A percentile compares a stretch with the other conserved stretches of the same genome.
Conservation (phyloP, 2,329 filamentous ascomycete species). For the Xylariomycetidae sp. region DNA sequence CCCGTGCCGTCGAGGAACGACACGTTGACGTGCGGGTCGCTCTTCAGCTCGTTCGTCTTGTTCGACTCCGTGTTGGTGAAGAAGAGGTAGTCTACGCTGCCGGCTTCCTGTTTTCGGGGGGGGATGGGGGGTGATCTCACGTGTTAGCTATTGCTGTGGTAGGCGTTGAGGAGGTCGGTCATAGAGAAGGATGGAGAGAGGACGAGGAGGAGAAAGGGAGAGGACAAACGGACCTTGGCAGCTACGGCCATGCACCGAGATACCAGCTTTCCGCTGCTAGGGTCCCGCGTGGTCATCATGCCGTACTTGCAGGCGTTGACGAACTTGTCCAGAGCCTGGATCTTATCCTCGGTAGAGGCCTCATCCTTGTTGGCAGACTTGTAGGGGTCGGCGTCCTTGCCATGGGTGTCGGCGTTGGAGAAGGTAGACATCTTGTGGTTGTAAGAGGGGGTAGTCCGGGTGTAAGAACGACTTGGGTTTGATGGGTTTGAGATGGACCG, state of each 20-base stretch:
- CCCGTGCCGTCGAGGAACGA: constrained; percentile 72
- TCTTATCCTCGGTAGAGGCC: constrained; percentile 65
- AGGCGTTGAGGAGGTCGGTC: too few species aligned
- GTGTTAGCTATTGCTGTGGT: too few species aligned
- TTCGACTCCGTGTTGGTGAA: constrained; percentile 87
- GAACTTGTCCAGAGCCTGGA: constrained; percentile 69
- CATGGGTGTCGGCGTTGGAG: constrained; percentile 57
- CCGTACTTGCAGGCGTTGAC: constrained; percentile 73
- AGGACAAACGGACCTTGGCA: constrained; percentile 54
- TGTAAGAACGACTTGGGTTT: too few species aligned
- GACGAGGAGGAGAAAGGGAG: too few species aligned
- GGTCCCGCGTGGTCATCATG: constrained; percentile 79
- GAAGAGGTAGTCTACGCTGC: constrained; percentile 79
- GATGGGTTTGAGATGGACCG: too few species aligned
- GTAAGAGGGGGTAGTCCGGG: too few species aligned
- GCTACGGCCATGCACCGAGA: constrained; percentile 86
- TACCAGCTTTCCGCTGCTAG: constrained; percentile 60
- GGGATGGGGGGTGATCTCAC: too few species aligned
- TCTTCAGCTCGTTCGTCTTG: constrained; percentile 76
- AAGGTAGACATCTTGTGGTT: constrained; percentile 29
- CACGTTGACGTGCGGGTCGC: constrained; percentile 73
- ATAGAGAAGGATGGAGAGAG: too few species aligned
- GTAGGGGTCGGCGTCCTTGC: constrained; percentile 70
- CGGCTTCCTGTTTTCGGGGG: constrained; percentile 58
- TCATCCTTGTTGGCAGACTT: constrained; percentile 66